Percentiles rank a stretch among this genome's conserved stretches.
Evolutionary conservation across 164 flowering plant genomes (phyloP).

Genomic region (Vitis labrusca): DNA sequence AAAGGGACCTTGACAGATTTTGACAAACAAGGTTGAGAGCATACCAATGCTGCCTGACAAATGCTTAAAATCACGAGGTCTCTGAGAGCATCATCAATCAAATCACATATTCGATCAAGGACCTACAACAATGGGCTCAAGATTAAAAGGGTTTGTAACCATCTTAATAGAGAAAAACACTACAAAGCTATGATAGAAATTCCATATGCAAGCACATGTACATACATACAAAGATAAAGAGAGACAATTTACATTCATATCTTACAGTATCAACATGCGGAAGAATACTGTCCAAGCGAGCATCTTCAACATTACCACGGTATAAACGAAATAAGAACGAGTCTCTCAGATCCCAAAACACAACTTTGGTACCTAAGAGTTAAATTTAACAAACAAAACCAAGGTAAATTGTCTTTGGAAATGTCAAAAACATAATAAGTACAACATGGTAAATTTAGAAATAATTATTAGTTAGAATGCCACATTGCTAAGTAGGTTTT

Average conservation of each 20-base stretch:
- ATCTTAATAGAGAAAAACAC: too few relatives aligned
- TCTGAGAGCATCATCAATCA: constrained; percentile 56
- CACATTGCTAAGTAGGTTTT: too few relatives aligned
- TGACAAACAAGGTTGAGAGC: constrained; percentile 13
- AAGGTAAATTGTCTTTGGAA: constrained; percentile 4
- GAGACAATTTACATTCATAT: neutral
- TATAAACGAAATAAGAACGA: constrained; percentile 56
- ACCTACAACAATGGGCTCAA: constrained; percentile 33
- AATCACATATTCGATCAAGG: constrained; percentile 58
- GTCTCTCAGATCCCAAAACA: constrained; percentile 82
- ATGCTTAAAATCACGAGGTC: constrained; percentile 70
- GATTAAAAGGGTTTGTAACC: too few relatives aligned
- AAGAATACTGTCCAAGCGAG: constrained; percentile 69
- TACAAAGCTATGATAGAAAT: too few relatives aligned
- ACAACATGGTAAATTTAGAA: too few relatives aligned
- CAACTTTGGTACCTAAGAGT: constrained; percentile 59
- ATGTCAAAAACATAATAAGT: neutral
- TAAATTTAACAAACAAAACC: neutral
- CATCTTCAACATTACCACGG: constrained; percentile 58
- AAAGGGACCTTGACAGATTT: neutral
- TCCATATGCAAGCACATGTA: neutral
- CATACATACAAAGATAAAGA: constrained; percentile 1
- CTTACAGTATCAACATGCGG: constrained; percentile 70
- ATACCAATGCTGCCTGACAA: constrained; percentile 65
- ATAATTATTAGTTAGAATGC: too few relatives aligned